phyloP scores from a whole-genome alignment of 371 early-diverging fungal species.

The Mortierella sp. region DNA sequence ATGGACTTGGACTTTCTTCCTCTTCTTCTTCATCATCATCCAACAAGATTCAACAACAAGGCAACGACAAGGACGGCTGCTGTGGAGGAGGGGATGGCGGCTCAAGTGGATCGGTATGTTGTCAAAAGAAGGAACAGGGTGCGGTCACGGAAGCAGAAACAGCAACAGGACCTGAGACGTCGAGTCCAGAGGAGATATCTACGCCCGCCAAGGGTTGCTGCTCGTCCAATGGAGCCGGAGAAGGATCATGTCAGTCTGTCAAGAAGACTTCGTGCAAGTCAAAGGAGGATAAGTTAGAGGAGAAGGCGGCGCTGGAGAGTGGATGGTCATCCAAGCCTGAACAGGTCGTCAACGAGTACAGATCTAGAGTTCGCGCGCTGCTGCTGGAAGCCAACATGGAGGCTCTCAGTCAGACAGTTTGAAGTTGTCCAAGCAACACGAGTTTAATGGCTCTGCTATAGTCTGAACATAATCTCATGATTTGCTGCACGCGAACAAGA shows the following conservation, averaged over 20 bases:
- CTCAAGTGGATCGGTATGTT: background rate
- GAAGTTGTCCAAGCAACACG: background rate
- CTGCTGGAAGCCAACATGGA: slow-evolving; percentile 33
- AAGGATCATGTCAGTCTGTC: slow-evolving; percentile 2
- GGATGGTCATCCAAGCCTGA: slow-evolving; percentile 37
- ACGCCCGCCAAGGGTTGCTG: slow-evolving; percentile 11
- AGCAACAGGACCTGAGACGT: background rate
- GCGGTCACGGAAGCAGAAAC: background rate
- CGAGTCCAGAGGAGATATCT: background rate
- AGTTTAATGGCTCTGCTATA: background rate
- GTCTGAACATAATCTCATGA: background rate
- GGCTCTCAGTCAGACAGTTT: slow-evolving; percentile 7
- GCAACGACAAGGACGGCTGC: background rate
- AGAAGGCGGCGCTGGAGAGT: background rate
- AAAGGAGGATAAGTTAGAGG: background rate
- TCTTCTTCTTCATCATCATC: background rate
- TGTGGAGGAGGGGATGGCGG: background rate
- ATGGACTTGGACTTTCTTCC: slow-evolving; percentile 10
- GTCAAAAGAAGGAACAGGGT: background rate
- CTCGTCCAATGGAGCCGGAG: slow-evolving; percentile 16
- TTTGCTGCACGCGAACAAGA: background rate
- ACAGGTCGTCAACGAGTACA: slow-evolving; percentile 30
- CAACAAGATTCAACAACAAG: background rate
- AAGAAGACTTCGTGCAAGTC: background rate
- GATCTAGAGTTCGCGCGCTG: slow-evolving; percentile 23